A percentile compares a stretch with the other conserved stretches of the same genome.
These are phyloP conservation scores for Aspergillus avenaceus DNA, from an alignment of 495 filamentous ascomycete species.

Conservation along the genomic window DNA sequence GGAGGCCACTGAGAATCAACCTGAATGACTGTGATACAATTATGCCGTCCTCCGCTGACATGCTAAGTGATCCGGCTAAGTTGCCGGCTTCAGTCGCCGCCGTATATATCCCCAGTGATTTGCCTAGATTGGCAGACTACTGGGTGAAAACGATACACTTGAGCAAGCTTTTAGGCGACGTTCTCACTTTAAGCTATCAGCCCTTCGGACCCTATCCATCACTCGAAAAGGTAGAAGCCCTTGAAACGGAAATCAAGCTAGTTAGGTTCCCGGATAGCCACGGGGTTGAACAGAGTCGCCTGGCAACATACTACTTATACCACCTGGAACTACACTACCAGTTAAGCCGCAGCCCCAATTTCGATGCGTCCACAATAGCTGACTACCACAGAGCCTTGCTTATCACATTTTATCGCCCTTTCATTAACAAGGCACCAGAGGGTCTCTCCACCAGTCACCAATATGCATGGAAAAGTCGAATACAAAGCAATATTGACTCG, in stretches of 20 bases:
- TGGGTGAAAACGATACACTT: slow-evolving; percentile 29
- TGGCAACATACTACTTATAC: slow-evolving; percentile 21
- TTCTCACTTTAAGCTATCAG: slow-evolving; percentile 20
- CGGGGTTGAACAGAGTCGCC: slow-evolving; percentile 7
- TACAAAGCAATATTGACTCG: slow-evolving; percentile 19
- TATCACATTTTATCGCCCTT: slow-evolving; percentile 29
- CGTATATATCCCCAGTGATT: slow-evolving; percentile 19
- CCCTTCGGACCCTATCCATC: slow-evolving; percentile 9
- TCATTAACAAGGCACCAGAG: slow-evolving; percentile 9
- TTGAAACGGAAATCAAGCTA: slow-evolving; percentile 18
- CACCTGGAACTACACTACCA: slow-evolving; percentile 34
- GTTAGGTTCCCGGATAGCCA: slow-evolving; percentile 16
- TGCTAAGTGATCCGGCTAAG: slow-evolving; percentile 23
- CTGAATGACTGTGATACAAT: slow-evolving; percentile 30
- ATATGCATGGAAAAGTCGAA: slow-evolving; percentile 17
- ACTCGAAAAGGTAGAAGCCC: slow-evolving; percentile 14
- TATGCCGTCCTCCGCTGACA: slow-evolving; percentile 21
- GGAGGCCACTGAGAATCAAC: slow-evolving; percentile 33
- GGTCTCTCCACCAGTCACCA: slow-evolving; percentile 5
- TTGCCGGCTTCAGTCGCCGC: slow-evolving; percentile 1
- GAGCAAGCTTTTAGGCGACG: slow-evolving; percentile 20
- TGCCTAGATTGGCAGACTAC: slow-evolving; percentile 18
- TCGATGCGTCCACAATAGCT: background rate
- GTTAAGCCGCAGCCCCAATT: slow-evolving; percentile 19
- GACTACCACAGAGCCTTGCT: slow-evolving; percentile 20